Conservation (phyloP, 148 eudicot genomes). For the Chenopodium suecicum region DNA sequence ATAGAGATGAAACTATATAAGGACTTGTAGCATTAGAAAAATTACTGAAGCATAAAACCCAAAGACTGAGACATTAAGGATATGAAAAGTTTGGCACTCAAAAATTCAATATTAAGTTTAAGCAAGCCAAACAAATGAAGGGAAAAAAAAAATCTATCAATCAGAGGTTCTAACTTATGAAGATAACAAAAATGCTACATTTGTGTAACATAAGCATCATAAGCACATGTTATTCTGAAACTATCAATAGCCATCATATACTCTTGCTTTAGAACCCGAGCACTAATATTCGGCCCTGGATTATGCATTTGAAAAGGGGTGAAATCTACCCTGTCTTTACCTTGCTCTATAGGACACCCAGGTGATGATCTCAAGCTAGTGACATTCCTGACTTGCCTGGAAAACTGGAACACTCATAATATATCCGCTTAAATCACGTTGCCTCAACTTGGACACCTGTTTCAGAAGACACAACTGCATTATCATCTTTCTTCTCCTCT, state of each 20-base stretch:
- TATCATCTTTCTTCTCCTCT: constrained; percentile 46
- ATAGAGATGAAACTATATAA: background rate
- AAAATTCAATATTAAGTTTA: constrained; percentile 3
- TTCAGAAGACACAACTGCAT: constrained; percentile 20
- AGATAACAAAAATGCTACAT: constrained; percentile 27
- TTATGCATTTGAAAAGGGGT: constrained; percentile 6
- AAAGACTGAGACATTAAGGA: background rate
- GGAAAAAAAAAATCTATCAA: constrained; percentile 8
- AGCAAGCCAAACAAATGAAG: background rate
- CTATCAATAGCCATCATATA: constrained; percentile 9
- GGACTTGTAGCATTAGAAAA: constrained; percentile 6
- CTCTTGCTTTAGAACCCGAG: background rate
- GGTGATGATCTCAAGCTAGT: constrained; percentile 13
- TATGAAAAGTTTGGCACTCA: constrained; percentile 22
- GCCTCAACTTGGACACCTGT: constrained; percentile 28
- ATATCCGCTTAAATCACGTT: constrained; percentile 10
- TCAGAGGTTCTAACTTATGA: constrained; percentile 8
- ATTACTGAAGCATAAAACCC: background rate
- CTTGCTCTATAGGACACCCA: constrained; percentile 7
- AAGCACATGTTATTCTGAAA: constrained; percentile 24
- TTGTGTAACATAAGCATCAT: constrained; percentile 14
- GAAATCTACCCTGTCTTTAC: background rate
- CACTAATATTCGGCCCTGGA: background rate
- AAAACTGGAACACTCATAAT: constrained; percentile 2
- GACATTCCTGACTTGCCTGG: background rate